These are phyloP conservation scores for Reutealis trisperma DNA, from an alignment of 345 rosid genomes.

Conservation along the genomic window DNA sequence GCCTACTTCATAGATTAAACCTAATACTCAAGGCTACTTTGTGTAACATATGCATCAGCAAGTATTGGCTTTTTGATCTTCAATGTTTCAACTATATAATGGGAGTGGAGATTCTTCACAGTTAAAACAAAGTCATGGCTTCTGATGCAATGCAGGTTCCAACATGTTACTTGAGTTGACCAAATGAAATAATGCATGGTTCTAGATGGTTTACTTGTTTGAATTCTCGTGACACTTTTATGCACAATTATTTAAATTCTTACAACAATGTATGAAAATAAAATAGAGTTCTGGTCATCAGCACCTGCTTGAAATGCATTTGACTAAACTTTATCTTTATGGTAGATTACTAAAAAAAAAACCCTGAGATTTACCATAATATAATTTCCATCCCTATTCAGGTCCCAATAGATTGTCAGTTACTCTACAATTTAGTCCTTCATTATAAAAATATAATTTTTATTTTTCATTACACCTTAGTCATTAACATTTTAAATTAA, in stretches of 20 bases:
- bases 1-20: background rate
- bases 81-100: background rate
- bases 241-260: background rate
- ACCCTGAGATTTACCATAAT: too few relatives aligned
- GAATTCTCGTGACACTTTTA: background rate
- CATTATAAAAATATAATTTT: too few relatives aligned
- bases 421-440: too few relatives aligned
- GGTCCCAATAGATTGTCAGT: too few relatives aligned
- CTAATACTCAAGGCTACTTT: background rate
- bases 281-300: background rate
- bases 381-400: too few relatives aligned
- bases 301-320: background rate
- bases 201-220: background rate
- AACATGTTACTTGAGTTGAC: background rate
- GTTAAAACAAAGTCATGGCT: background rate
- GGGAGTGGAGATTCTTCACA: background rate
- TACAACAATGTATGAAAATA: background rate
- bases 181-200: background rate
- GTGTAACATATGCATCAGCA: background rate
- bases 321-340: background rate
- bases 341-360: too few relatives aligned
- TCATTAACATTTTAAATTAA: too few relatives aligned
- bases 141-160: background rate
- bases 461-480: too few relatives aligned
- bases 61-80: background rate